phyloP scores from a whole-genome alignment of 768 basidiomycete species.

The Galerina marginata region DNA sequence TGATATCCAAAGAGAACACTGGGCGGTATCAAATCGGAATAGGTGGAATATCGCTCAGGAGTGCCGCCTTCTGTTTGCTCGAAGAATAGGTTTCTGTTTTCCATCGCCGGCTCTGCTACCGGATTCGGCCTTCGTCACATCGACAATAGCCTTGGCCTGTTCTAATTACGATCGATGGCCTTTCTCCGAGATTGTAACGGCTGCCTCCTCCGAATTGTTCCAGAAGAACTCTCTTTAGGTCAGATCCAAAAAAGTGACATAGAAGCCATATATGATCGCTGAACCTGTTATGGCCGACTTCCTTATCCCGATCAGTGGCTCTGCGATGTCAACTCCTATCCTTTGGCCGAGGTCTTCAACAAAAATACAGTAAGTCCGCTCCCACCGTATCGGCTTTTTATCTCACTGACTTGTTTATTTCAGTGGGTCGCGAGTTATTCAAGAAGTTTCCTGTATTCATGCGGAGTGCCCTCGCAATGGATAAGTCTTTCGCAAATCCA shows the following conservation, averaged over 20 bases:
- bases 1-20: slow-evolving; percentile 51
- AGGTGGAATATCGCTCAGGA: slow-evolving; percentile 40
- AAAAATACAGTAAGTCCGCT: slow-evolving; percentile 31
- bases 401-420: neutral
- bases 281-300: slow-evolving; percentile 34
- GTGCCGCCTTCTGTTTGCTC: slow-evolving; percentile 32
- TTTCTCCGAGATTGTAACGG: slow-evolving; percentile 33
- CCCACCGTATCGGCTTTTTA: neutral
- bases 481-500: slow-evolving; percentile 34
- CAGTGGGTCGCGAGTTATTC: slow-evolving; percentile 37
- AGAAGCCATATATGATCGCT: slow-evolving; percentile 39
- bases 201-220: slow-evolving; percentile 10
- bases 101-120: slow-evolving; percentile 49
- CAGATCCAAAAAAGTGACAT: slow-evolving; percentile 38
- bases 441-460: slow-evolving; percentile 40
- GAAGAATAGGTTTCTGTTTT: slow-evolving; percentile 37
- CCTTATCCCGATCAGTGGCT: slow-evolving; percentile 30
- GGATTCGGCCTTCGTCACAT: slow-evolving; percentile 21
- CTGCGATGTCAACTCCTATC: slow-evolving; percentile 28
- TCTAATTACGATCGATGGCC: slow-evolving; percentile 40
- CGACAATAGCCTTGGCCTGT: slow-evolving; percentile 25
- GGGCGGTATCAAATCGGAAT: slow-evolving; percentile 47
- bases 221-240: slow-evolving; percentile 25
- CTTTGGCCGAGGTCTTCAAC: slow-evolving; percentile 31
- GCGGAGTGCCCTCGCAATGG: slow-evolving; percentile 41